Percentiles rank a stretch among this genome's conserved stretches.
Evolutionary conservation across 2,329 filamentous ascomycete genomes (phyloP).

Genomic region (Sclerotinia glacialis): DNA sequence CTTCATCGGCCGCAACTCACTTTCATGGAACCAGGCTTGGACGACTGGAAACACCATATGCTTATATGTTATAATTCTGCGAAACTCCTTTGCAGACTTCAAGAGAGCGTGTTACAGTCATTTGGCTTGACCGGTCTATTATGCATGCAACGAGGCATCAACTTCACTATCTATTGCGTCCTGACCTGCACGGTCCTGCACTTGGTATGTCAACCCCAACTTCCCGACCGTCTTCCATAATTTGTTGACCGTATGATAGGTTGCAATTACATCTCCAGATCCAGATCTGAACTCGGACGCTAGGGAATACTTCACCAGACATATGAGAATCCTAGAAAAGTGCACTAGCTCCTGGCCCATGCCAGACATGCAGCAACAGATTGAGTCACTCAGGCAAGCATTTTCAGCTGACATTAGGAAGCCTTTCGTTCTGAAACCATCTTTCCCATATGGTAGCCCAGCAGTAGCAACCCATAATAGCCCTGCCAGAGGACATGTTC

Average conservation of each 20-base stretch:
- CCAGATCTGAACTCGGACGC: slow-evolving; percentile 82
- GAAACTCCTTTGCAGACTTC: slow-evolving; percentile 78
- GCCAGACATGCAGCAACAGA: slow-evolving; percentile 85
- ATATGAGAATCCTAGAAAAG: slow-evolving; percentile 89
- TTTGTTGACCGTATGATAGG: slow-evolving; percentile 49
- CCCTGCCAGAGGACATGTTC: slow-evolving; percentile 28
- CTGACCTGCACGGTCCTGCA: slow-evolving; percentile 91
- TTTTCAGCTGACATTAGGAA: slow-evolving; percentile 84
- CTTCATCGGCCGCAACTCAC: slow-evolving; percentile 83
- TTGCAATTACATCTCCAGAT: slow-evolving; percentile 90
- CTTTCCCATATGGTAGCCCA: slow-evolving; percentile 83
- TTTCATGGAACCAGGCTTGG: slow-evolving; percentile 69
- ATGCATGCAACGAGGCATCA: slow-evolving; percentile 91
- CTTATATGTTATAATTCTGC: slow-evolving; percentile 79
- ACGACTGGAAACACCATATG: slow-evolving; percentile 88
- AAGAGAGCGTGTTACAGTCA: slow-evolving; percentile 75
- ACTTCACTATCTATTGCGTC: slow-evolving; percentile 91
- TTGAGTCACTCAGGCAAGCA: slow-evolving; percentile 82
- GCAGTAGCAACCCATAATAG: slow-evolving; percentile 31
- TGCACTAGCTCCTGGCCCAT: slow-evolving; percentile 82
- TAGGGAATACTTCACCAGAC: slow-evolving; percentile 82
- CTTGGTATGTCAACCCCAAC: slow-evolving; percentile 61
- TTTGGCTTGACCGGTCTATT: slow-evolving; percentile 78
- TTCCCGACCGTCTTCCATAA: slow-evolving; percentile 17
- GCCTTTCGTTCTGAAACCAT: slow-evolving; percentile 84